Evolutionary conservation across 2,329 filamentous ascomycete genomes (phyloP).

Genomic region (Verticillium zaregamsianum): DNA sequence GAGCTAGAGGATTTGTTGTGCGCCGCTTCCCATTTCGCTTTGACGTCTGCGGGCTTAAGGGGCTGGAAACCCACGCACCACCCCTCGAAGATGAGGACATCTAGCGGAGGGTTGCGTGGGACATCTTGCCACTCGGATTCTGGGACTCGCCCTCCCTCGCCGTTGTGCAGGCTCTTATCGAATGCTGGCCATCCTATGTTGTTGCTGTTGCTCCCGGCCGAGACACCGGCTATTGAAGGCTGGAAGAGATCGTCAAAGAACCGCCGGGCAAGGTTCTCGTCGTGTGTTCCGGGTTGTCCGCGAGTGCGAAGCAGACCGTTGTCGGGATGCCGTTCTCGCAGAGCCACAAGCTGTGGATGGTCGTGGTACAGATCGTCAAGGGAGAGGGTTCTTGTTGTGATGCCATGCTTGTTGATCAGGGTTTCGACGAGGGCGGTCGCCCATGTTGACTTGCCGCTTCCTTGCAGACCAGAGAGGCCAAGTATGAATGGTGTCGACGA

Average conservation of each 20-base stretch:
- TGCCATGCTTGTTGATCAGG: conserved; percentile 6
- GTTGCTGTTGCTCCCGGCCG: background rate
- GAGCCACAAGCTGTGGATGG: conserved; percentile 4
- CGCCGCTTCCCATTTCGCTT: conserved; percentile 8
- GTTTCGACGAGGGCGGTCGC: conserved; percentile 7
- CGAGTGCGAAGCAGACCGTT: conserved; percentile 7
- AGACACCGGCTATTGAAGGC: background rate
- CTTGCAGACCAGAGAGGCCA: conserved; percentile 9
- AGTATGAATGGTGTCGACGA: conserved; percentile 6
- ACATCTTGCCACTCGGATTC: conserved; percentile 4
- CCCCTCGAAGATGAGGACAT: conserved; percentile 11
- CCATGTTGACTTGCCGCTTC: conserved; percentile 12
- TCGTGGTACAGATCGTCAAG: conserved; percentile 11
- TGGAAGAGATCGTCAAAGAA: conserved; percentile 6
- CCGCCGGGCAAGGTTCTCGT: conserved; percentile 4
- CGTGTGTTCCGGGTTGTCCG: conserved; percentile 10
- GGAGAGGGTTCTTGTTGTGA: conserved; percentile 8
- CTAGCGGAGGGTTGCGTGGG: conserved; percentile 4
- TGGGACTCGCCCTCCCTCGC: conserved; percentile 7
- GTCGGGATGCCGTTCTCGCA: conserved; percentile 4
- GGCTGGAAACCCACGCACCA: conserved; percentile 12
- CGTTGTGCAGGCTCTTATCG: conserved; percentile 9
- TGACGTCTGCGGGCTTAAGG: background rate
- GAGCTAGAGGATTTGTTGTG: background rate
- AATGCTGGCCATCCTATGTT: conserved; percentile 8